phyloP scores from a whole-genome alignment of 2,329 filamentous ascomycete species.

The Fusarium pilosicola region DNA sequence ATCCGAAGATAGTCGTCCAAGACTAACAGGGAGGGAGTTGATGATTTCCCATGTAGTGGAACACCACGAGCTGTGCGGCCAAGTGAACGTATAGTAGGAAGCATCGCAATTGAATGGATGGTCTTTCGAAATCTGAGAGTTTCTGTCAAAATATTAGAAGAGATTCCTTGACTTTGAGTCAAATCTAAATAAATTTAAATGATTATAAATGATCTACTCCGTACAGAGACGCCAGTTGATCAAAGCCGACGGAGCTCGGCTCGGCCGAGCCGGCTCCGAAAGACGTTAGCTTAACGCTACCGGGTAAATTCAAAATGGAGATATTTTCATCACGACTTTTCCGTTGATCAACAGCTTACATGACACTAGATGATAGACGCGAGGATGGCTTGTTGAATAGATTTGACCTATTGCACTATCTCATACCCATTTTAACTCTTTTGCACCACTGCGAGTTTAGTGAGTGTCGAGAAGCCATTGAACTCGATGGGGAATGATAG shows the following conservation, averaged over 20 bases:
- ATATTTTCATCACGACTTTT: accelerated
- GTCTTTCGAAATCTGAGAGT: accelerated
- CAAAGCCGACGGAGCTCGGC: not conserved
- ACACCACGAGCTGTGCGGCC: not conserved
- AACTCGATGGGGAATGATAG: too few relatives aligned
- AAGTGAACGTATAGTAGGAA: not conserved
- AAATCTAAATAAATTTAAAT: not conserved
- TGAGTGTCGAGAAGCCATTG: not conserved
- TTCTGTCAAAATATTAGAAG: accelerated
- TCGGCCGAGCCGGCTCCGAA: not conserved
- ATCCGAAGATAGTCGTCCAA: not conserved
- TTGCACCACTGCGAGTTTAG: too few relatives aligned
- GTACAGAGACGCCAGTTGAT: too few relatives aligned
- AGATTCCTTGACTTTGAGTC: accelerated
- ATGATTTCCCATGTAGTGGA: too few relatives aligned
- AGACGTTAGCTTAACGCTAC: not conserved
- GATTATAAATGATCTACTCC: not conserved
- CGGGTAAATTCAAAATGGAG: not conserved
- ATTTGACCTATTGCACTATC: too few relatives aligned
- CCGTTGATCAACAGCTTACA: accelerated
- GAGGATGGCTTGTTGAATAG: accelerated
- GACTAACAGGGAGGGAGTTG: not conserved
- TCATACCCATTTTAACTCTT: too few relatives aligned
- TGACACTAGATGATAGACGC: accelerated
- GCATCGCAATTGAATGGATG: not conserved